Conservation (phyloP, 1,284 basidiomycete genomes). For the Moniliophthora roreri region DNA sequence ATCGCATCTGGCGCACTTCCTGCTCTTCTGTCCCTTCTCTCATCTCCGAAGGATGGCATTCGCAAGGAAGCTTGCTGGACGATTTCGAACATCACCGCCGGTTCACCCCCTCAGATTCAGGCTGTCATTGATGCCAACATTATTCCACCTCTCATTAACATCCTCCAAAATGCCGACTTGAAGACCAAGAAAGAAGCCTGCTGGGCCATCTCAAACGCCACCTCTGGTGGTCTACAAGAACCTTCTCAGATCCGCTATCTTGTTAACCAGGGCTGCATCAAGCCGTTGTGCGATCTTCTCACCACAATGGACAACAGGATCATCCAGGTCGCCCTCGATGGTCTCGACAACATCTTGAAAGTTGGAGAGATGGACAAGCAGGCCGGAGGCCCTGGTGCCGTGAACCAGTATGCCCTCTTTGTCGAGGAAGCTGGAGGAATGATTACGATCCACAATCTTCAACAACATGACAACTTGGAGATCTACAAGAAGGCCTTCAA, state of each 20-base stretch:
- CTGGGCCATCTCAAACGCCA: slow-evolving; percentile 99
- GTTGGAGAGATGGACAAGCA: slow-evolving; percentile 97
- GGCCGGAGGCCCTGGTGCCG: slow-evolving; percentile 77
- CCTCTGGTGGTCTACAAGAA: slow-evolving; percentile 96
- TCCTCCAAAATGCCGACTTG: slow-evolving; percentile 97
- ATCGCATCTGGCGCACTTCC: slow-evolving; percentile 96
- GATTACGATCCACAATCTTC: slow-evolving; percentile 97
- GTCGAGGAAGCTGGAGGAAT: slow-evolving; percentile 99
- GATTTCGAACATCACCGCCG: slow-evolving; percentile 98
- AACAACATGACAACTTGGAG: slow-evolving; percentile 99
- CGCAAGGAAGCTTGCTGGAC: slow-evolving; percentile 99
- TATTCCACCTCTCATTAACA: slow-evolving; percentile 97
- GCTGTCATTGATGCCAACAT: slow-evolving; percentile 87
- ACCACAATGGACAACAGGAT: slow-evolving; percentile 99
- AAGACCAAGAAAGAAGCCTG: slow-evolving; percentile 99
- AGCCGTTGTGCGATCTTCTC: slow-evolving; percentile 95
- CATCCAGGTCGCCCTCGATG: slow-evolving; percentile 97
- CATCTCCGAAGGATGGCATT: slow-evolving; percentile 96
- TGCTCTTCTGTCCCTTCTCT: slow-evolving; percentile 88
- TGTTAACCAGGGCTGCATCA: slow-evolving; percentile 97
- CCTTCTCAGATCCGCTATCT: slow-evolving; percentile 98
- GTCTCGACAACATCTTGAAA: slow-evolving; percentile 98
- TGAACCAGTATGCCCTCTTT: slow-evolving; percentile 92
- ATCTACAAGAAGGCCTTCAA: slow-evolving; percentile 99
- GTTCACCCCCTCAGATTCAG: slow-evolving; percentile 95